These are phyloP conservation scores for Tetracentron sinense DNA, from an alignment of 164 flowering plant species.

Conservation along the genomic window DNA sequence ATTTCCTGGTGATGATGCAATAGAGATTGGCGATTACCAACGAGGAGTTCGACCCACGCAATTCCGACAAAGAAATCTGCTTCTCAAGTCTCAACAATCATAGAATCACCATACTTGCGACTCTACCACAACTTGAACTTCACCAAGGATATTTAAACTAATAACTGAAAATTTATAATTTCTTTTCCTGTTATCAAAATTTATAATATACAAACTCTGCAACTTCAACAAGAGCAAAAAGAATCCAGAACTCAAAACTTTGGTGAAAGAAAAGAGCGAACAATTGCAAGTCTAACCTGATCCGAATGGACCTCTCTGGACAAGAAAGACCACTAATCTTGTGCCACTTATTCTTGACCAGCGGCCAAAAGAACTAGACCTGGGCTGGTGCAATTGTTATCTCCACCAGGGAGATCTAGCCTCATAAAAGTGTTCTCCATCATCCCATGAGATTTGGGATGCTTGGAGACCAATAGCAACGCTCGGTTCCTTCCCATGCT, in stretches of 20 bases:
- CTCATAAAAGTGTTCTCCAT: conserved; percentile 52
- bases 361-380: background rate
- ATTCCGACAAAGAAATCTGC: too few relatives aligned
- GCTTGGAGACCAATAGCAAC: conserved; percentile 96
- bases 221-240: background rate
- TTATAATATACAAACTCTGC: background rate
- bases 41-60: too few relatives aligned
- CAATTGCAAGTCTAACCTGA: background rate
- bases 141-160: too few relatives aligned
- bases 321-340: background rate
- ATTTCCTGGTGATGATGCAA: too few relatives aligned
- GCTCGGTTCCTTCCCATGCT: conserved; percentile 85
- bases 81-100: too few relatives aligned
- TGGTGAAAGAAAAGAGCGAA: background rate
- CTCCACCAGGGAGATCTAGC: conserved; percentile 97
- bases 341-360: background rate
- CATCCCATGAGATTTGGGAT: conserved; percentile 90
- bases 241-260: background rate
- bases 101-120: too few relatives aligned
- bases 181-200: background rate
- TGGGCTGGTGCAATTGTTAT: conserved; percentile 6
- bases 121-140: too few relatives aligned
- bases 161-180: too few relatives aligned
- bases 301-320: background rate
- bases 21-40: too few relatives aligned